Evolutionary conservation across 2,329 filamentous ascomycete genomes (phyloP), one percentile per base, ranked within the genome.

Genomic region (Fusarium oligoseptatum): DNA sequence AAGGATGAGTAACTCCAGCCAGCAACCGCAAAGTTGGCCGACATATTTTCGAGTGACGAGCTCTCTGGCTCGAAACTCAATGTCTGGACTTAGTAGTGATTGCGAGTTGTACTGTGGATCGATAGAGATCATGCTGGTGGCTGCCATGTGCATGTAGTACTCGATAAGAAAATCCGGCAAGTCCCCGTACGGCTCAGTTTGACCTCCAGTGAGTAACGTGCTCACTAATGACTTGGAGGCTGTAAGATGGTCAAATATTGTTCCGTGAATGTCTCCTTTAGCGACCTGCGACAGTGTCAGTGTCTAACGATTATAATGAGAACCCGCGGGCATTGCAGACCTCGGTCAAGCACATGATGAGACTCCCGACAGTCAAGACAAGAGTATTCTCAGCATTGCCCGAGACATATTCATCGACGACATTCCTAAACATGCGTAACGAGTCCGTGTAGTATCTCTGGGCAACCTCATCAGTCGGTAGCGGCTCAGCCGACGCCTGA

Each of bases 281-380:
- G 85, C 85, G 79, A 76, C 79, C 81, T 74, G 14, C 0, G 17
- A 24, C 1, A 34, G 17, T 12, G 69, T 80, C 60, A 76, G 69
- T 70, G 29, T 17, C n/a, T 24, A 12, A 15, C 32, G 4, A n/a
- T 37, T 9, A 50, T 1, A 8, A 22, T 1, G n/a, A 15, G 2
- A 22, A 6, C 11, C 4, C 6, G 12, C 22, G 4, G 3, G 36
- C 8, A 17, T 11, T 37, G 74, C 80, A 4, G 64, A 87, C 86
- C 82, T 87, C 86, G 3, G 84, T 85, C 60, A 87, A 83, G 64
- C 83, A 86, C 74, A 87, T 81, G 11, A 87, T 82, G 11, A 87
- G 77, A 36, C 85, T 85, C 4, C 85, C 86, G 12, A 86, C 81
- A 0, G 84, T 83, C 20, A 87, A 73, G 55, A 84, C 81, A 3